Conservation (phyloP, 805 yeast species). For the Vanderwaltozyma verrucispora region DNA sequence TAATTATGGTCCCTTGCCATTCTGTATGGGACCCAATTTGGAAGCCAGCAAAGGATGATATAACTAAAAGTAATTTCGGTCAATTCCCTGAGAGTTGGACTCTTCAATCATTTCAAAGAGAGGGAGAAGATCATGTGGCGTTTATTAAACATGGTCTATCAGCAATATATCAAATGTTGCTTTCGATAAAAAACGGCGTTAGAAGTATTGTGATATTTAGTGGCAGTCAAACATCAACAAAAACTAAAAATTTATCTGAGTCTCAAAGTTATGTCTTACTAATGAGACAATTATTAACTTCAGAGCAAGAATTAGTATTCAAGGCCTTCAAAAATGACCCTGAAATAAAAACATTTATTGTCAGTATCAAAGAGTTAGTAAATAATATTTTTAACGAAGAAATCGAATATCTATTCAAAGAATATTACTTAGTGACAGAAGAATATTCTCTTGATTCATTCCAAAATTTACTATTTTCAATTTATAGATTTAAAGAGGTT, state of each 20-base stretch:
- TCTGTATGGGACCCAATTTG: conserved; percentile 39
- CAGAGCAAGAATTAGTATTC: background rate
- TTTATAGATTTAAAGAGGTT: conserved; percentile 42
- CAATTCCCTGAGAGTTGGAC: conserved; percentile 46
- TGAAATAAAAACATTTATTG: conserved; percentile 6
- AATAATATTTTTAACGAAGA: conserved; percentile 1
- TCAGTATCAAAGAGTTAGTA: background rate
- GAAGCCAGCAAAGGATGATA: background rate
- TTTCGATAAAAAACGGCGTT: conserved; percentile 11
- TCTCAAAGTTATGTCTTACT: conserved; percentile 45
- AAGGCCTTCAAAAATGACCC: conserved; percentile 1
- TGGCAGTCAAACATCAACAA: conserved; percentile 65
- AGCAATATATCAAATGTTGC: conserved; percentile 32
- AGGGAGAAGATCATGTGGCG: conserved; percentile 57
- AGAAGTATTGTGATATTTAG: conserved; percentile 35
- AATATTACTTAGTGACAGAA: conserved; percentile 37
- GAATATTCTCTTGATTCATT: conserved; percentile 73
- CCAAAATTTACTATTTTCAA: conserved; percentile 59
- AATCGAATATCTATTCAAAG: conserved; percentile 9
- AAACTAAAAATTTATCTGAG: conserved; percentile 48
- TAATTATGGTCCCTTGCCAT: conserved; percentile 53
- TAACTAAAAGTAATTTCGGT: conserved; percentile 34
- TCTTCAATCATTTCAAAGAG: conserved; percentile 55
- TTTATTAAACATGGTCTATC: conserved; percentile 50
- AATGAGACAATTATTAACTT: conserved; percentile 27